Evolutionary conservation across 1,284 basidiomycete genomes (phyloP).

Genomic region (Xerocomus nothofagi): DNA sequence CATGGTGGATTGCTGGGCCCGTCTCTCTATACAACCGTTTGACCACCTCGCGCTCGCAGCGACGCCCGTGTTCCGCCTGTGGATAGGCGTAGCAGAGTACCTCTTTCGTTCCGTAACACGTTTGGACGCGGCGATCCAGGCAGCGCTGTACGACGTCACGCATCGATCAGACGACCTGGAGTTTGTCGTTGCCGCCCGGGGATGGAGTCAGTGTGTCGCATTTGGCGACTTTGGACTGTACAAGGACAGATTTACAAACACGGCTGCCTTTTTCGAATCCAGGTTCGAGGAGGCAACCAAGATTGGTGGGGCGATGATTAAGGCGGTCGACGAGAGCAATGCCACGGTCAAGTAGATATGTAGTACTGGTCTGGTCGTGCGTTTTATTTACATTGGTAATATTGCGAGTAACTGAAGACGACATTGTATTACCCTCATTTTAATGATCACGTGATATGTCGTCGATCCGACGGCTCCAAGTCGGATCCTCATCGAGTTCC

Average conservation of each 20-base stretch:
- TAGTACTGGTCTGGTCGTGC: not conserved
- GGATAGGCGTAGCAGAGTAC: slow-evolving; percentile 97
- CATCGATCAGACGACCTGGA: slow-evolving; percentile 91
- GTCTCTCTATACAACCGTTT: slow-evolving; percentile 86
- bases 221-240: slow-evolving; percentile 95
- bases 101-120: slow-evolving; percentile 75
- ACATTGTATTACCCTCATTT: no score
- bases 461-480: not conserved
- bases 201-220: slow-evolving; percentile 94
- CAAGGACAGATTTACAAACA: slow-evolving; percentile 78
- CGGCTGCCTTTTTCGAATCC: slow-evolving; percentile 82
- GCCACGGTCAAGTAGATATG: not conserved
- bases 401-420: no score
- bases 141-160: slow-evolving; percentile 77
- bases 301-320: slow-evolving; percentile 89
- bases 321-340: slow-evolving; percentile 70
- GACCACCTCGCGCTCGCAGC: slow-evolving; percentile 92
- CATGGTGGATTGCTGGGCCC: slow-evolving; percentile 98
- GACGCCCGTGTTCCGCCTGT: slow-evolving; percentile 94
- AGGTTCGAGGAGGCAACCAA: slow-evolving; percentile 85
- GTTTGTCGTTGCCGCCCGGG: slow-evolving; percentile 92
- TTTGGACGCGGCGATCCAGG: slow-evolving; percentile 71
- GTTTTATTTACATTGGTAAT: no score
- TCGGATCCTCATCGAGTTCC: not conserved
- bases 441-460: slow-evolving; percentile 8